phyloP scores from a whole-genome alignment of 768 basidiomycete genomes.

The Leucocoprinus sp. region DNA sequence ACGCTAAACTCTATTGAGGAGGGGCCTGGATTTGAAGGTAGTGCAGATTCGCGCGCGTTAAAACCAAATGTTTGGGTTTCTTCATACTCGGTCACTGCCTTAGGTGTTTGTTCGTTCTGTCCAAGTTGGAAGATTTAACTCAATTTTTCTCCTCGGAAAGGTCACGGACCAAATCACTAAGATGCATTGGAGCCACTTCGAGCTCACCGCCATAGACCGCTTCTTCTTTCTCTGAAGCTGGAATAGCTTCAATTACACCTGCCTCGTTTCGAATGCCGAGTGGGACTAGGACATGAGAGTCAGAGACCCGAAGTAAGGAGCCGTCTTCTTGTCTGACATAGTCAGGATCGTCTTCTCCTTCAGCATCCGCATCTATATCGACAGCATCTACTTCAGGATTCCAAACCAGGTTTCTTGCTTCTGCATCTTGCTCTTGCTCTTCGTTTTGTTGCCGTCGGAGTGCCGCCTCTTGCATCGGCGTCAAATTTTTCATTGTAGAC shows the following conservation, averaged over 20 bases:
- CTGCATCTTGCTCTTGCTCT: constrained; percentile 55
- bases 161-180: constrained; percentile 46
- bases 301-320: constrained; percentile 20
- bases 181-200: constrained; percentile 42
- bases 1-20: not conserved
- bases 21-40: not conserved
- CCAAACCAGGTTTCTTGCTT: constrained; percentile 59
- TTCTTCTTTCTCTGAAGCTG: constrained; percentile 25
- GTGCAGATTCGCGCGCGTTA: not conserved
- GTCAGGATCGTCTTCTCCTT: constrained; percentile 52
- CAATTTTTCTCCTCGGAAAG: not conserved
- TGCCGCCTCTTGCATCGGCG: constrained; percentile 51
- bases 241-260: constrained; percentile 43
- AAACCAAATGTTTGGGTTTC: constrained; percentile 38
- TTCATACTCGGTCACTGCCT: constrained; percentile 24
- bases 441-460: constrained; percentile 47
- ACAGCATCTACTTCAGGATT: constrained; percentile 45
- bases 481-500: constrained; percentile 29
- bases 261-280: constrained; percentile 50
- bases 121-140: too few species aligned
- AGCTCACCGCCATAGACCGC: constrained; percentile 42
- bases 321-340: constrained; percentile 30
- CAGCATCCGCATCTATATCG: constrained; percentile 43
- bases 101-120: constrained; percentile 14
- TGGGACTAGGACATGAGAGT: constrained; percentile 29